These are phyloP conservation scores for Akanthomyces lecanii DNA, from an alignment of 2,329 filamentous ascomycete genomes.

Conservation along the genomic window DNA sequence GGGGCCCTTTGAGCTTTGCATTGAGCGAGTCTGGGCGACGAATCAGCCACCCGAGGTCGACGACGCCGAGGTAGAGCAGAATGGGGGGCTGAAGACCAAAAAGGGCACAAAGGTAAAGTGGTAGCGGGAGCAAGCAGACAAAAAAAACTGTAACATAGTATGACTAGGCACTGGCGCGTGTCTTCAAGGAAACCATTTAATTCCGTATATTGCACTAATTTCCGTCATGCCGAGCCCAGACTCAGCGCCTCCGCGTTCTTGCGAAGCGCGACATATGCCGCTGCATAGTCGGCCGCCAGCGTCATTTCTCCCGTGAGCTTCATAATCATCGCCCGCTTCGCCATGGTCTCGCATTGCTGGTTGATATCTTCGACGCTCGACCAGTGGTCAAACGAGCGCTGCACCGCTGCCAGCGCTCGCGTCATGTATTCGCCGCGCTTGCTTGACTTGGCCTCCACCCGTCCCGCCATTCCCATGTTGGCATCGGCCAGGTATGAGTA, in stretches of 20 bases:
- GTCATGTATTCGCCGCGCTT: conserved; percentile 54
- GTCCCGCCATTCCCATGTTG: conserved; percentile 70
- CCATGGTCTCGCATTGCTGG: conserved; percentile 74
- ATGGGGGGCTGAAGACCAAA: conserved; percentile 33
- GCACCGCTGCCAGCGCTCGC: conserved; percentile 56
- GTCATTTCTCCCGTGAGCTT: conserved; percentile 61
- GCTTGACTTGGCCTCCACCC: conserved; percentile 37
- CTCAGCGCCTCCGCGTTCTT: conserved; percentile 33
- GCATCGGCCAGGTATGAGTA: conserved; percentile 72
- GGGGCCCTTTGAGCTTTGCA: conserved; percentile 80
- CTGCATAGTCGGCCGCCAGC: conserved; percentile 62
- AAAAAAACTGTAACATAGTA: neutral
- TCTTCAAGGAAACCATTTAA: neutral
- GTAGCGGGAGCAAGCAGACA: conserved; percentile 20
- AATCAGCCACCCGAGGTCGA: conserved; percentile 45
- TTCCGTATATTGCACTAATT: conserved; percentile 1
- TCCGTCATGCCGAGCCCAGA: conserved; percentile 19
- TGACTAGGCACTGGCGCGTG: neutral
- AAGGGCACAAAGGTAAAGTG: conserved; percentile 37
- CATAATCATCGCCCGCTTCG: conserved; percentile 77
- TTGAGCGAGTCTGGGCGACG: conserved; percentile 87
- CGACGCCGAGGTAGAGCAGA: conserved; percentile 20
- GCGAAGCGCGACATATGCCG: conserved; percentile 58
- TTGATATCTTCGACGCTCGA: conserved; percentile 58
- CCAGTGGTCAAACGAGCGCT: conserved; percentile 61